Base-by-base conservation (phyloP, 2,329 filamentous ascomycete genomes). In the Dactylonectria estremocensis region DNA sequence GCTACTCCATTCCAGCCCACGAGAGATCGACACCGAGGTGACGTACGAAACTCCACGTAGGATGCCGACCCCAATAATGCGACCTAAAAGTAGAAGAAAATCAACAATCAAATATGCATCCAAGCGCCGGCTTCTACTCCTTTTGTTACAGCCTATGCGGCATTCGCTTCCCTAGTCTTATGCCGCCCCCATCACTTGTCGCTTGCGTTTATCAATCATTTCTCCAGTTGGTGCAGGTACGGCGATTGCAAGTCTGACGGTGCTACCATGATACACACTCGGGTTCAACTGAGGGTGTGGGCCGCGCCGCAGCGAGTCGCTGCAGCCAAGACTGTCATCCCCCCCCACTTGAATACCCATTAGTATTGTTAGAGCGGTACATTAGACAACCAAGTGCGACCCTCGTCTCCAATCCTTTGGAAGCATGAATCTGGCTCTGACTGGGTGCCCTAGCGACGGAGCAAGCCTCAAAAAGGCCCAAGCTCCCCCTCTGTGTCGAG, bases 211-310 rank as follows among this genome's bases (percentile, higher is more conserved):
- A 58, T 55, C 57, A 72, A 68, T 68, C 63, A 60, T 67, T 66
- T 59, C 61, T 73, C 28, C 37, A 61, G 63, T 73, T 70, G 66
- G 69, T 69, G 65, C 56, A 68, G 64, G 66, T 65, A 69, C 57
- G 56, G 60, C 68, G 60, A 64, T 71, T 69, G 59, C 33, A 69
- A 57, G 66, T 73, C 70, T 76, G 66, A 74, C 70, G 69, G 61
- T 74, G 70, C 70, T 67, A 76, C 72, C 73, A 72, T 66, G 49
- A 55, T 52, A 63, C 63, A 62, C 64, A 73, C 70, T 71, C 66
- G 69, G 52, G 49, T 63, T 61, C 61, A 68, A 57, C 48, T 58
- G 53, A 64, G 52, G 57, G 73, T 69, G 69, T 72, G 59, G 66
- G 57, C 66, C 70, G 46, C 65, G 59, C 31, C 40, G 57, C 52